Evolutionary conservation across 108 stramenopile genomes (phyloP), one percentile per base, ranked within the genome.

Genomic region (Cyclotella distinguenda): DNA sequence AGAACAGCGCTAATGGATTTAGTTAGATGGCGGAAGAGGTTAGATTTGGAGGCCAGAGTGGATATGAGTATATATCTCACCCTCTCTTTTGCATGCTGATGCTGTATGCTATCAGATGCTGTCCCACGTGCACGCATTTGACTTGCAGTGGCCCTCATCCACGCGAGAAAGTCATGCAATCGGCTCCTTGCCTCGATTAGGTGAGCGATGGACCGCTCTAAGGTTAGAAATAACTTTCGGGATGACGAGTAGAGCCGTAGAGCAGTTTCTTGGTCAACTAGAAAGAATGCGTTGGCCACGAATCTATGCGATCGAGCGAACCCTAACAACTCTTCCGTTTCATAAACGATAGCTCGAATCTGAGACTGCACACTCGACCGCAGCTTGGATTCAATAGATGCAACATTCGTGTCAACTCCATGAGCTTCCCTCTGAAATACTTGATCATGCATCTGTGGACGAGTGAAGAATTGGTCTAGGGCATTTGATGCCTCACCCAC

Each of bases 391-490:
- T 93, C 92, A 2, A 88, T 87, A 60, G 84, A 86, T 25, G 74
- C 85, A 43, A 86, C 49, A 2, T 77, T 78, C 0, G 82, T 78
- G 33, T 82, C 77, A 10, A 90, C 60, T 18, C 79, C 57, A 38
- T 62, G 56, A 46, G 80, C 74, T 72, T 90, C 80, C 21, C 84
- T 61, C 45, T 79, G 70, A 19, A 93, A 43, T 6, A 90, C 70
- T 42, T 86, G 86, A 78, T 93, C 91, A 60, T 93, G 86, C 85
- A 90, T 82, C 60, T 84, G 84, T 0, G 86, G 70, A 26, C 82
- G 60, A 13, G 87, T 89, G 48, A 90, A 93, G 61, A 90, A 93
- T 64, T 90, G 89, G 64, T 90, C 92, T 52, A 93, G 77, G 19
- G 92, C 92, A 67, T 88, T 88, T 49, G 85, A 72, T 10, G 84